Percentiles rank a stretch among this genome's conserved stretches.
phyloP scores from a whole-genome alignment of 2,329 filamentous ascomycete genomes.

The Capronia americana region DNA sequence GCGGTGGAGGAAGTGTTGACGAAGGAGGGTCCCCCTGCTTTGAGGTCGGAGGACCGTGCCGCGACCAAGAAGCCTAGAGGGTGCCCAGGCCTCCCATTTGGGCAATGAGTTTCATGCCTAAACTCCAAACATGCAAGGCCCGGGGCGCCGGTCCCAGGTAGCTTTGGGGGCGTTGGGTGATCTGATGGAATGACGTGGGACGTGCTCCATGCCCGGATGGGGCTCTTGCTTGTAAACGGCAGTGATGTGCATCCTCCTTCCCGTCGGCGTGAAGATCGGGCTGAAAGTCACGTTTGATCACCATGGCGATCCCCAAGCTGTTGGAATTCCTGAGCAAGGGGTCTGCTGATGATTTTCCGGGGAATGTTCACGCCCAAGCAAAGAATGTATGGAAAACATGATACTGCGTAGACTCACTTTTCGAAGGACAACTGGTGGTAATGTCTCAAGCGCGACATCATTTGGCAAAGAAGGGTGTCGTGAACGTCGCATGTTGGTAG shows the following conservation, averaged over 20 bases:
- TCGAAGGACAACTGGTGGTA: constrained; percentile 62
- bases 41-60: constrained; percentile 26
- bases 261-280: neutral
- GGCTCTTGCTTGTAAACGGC: constrained; percentile 11
- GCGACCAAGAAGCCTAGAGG: constrained; percentile 19
- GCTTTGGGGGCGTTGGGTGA: constrained; percentile 7
- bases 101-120: constrained; percentile 30
- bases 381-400: neutral
- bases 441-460: constrained; percentile 55
- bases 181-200: constrained; percentile 23
- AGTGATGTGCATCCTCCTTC: constrained; percentile 12
- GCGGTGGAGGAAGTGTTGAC: constrained; percentile 17
- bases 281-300: constrained; percentile 14
- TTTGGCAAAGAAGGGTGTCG: constrained; percentile 26
- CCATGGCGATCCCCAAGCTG: constrained; percentile 9
- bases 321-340: neutral
- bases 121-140: constrained; percentile 22
- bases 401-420: constrained; percentile 56
- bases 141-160: constrained; percentile 4
- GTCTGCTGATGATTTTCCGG: constrained; percentile 12
- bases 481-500: constrained; percentile 30
- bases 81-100: constrained; percentile 2
- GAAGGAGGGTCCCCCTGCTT: constrained; percentile 11
- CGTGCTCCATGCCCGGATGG: neutral
- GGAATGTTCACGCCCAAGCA: neutral